Conservation (phyloP, 2,329 filamentous ascomycete genomes). For the Verticillium albo-atrum region DNA sequence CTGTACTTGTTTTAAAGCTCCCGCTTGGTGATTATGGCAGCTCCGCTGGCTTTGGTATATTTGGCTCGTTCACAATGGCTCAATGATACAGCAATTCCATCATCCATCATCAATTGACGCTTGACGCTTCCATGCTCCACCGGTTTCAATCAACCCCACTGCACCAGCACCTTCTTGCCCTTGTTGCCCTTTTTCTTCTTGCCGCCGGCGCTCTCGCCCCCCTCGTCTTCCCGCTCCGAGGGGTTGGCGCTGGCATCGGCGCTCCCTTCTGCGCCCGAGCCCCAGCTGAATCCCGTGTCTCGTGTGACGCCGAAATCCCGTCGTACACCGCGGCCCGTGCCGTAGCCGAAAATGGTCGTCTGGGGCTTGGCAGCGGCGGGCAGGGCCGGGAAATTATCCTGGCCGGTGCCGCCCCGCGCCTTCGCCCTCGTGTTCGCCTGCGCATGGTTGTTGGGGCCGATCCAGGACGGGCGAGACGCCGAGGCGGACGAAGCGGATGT, state of each 20-base stretch:
- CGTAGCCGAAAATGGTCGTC: conserved; percentile 60
- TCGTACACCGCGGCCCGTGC: conserved; percentile 46
- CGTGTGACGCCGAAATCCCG: conserved; percentile 42
- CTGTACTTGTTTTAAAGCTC: no score
- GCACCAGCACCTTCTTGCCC: conserved; percentile 56
- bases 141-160: conserved; percentile 45
- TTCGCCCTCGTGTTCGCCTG: conserved; percentile 2
- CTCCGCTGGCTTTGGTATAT: not conserved
- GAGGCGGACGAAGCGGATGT: conserved; percentile 15
- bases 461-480: conserved; percentile 24
- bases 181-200: conserved; percentile 56
- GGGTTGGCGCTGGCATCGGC: conserved; percentile 19
- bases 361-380: conserved; percentile 69
- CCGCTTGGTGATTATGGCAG: not conserved
- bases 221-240: conserved; percentile 19
- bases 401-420: conserved; percentile 7
- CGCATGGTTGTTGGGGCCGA: conserved; percentile 13
- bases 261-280: conserved; percentile 19
- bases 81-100: not conserved
- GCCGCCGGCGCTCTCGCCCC: conserved; percentile 17
- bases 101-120: not conserved
- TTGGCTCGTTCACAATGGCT: not conserved
- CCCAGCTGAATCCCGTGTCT: conserved; percentile 52
- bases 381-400: conserved; percentile 76
- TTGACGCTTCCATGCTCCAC: not conserved